These are phyloP conservation scores for Russula sp. DNA, from an alignment of 768 basidiomycete genomes.

Conservation along the genomic window DNA sequence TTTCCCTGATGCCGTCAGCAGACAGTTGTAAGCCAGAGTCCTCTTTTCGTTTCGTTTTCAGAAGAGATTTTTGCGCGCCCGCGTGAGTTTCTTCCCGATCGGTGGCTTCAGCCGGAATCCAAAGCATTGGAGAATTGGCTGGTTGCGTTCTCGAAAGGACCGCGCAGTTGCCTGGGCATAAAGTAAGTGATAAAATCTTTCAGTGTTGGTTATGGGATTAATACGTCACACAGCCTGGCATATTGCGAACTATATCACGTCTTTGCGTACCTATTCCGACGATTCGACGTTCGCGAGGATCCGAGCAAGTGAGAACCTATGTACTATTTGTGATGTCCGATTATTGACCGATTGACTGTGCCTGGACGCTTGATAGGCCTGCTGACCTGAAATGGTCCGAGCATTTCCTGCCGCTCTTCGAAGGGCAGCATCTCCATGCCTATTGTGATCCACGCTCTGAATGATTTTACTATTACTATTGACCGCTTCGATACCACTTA, in stretches of 20 bases:
- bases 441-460: slow-evolving; percentile 16
- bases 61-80: slow-evolving; percentile 28
- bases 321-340: background rate
- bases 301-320: slow-evolving; percentile 3
- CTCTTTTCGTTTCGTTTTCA: slow-evolving; percentile 21
- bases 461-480: slow-evolving; percentile 3
- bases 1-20: background rate
- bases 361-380: slow-evolving; percentile 2
- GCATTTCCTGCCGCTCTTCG: slow-evolving; percentile 19
- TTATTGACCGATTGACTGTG: background rate
- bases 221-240: slow-evolving; percentile 20
- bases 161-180: slow-evolving; percentile 30
- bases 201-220: background rate
- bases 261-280: slow-evolving; percentile 31
- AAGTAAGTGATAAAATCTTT: slow-evolving; percentile 19
- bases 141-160: slow-evolving; percentile 30
- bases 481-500: background rate
- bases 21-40: slow-evolving; percentile 23
- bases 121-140: slow-evolving; percentile 25
- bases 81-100: slow-evolving; percentile 27
- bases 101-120: slow-evolving; percentile 24
- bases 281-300: slow-evolving; percentile 28
- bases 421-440: slow-evolving; percentile 22
- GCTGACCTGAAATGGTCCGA: slow-evolving; percentile 20
- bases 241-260: slow-evolving; percentile 31